These are phyloP conservation scores for Tanacetum coccineum DNA, from an alignment of 129 eudicot species.

Conservation along the genomic window DNA sequence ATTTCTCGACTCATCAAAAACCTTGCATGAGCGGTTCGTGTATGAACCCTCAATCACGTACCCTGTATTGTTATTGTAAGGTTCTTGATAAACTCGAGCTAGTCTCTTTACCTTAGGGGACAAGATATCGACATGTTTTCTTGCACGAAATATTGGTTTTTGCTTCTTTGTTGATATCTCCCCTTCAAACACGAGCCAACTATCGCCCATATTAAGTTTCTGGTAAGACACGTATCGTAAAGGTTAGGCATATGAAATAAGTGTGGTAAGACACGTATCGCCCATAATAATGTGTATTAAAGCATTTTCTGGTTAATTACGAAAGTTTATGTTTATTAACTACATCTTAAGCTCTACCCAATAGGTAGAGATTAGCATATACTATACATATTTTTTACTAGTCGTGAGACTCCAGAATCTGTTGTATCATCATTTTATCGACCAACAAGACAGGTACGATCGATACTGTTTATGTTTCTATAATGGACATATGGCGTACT, in stretches of 20 bases:
- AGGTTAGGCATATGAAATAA: no score
- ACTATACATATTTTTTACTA: no score
- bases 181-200: conserved; percentile 63
- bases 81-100: conserved; percentile 47
- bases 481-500: not conserved
- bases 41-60: conserved; percentile 82
- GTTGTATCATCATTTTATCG: no score
- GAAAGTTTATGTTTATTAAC: no score
- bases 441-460: no score
- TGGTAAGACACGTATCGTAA: not conserved
- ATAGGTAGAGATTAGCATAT: no score
- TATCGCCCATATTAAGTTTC: conserved; percentile 50
- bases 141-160: conserved; percentile 48
- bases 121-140: conserved; percentile 38
- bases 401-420: no score
- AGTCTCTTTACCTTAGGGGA: conserved; percentile 41
- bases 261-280: no score
- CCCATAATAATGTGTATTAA: no score
- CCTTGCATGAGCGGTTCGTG: conserved; percentile 58
- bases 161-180: conserved; percentile 38
- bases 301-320: no score
- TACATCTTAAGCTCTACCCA: no score
- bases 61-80: conserved; percentile 30
- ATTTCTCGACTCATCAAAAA: conserved; percentile 53
- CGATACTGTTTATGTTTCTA: no score